Evolutionary conservation across 768 basidiomycete genomes (phyloP), one percentile per base, ranked within the genome.

Genomic region (Trametes sanguinea): DNA sequence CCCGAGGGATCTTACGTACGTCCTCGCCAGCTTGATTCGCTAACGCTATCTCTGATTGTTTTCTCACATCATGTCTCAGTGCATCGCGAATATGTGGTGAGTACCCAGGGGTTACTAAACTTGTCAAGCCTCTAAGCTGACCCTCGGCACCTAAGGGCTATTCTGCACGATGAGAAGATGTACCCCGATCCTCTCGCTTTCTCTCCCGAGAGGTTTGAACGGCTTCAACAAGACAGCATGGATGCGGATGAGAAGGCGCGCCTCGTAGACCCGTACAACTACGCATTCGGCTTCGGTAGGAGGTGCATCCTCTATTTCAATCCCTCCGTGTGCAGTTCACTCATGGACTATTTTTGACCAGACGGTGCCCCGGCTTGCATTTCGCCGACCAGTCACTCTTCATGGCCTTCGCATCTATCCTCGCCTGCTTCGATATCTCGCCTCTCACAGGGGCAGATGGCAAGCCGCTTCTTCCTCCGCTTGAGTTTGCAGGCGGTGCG

Each of bases 341-440:
- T 22, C 22, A 22, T 22, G 22, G 22, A 22, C 22, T 22, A 22
- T 22, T 22, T 22, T 22, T 22, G 39, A 6, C 8, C 42, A 68
- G 68, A n/a, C 58, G 65, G 7, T 69, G 70, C 44, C 65, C 70
- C 4, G 70, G 70, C 8, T 29, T 58, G 29, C 43, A 55, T 30
- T 62, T 71, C 33, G 70, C 67, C 16, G 51, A 63, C 35, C 58
- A 64, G 9, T 51, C 63, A 4, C 32, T 71, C 9, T 70, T 62
- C 62, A 43, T 68, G 16, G 16, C 54, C 6, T 56, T 59, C 13
- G 67, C 69, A 4, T 37, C 51, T 0, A 47, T 67, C 37, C 59
- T 71, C 40, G 44, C 64, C 1, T 48, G 54, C 42, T 71, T 71
- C 51, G 54, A 70, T 43, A 66, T 71, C 9, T 5, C 52, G 13